These are phyloP conservation scores for Phytophthora litchii DNA, from an alignment of 352 stramenopile species.

Conservation along the genomic window DNA sequence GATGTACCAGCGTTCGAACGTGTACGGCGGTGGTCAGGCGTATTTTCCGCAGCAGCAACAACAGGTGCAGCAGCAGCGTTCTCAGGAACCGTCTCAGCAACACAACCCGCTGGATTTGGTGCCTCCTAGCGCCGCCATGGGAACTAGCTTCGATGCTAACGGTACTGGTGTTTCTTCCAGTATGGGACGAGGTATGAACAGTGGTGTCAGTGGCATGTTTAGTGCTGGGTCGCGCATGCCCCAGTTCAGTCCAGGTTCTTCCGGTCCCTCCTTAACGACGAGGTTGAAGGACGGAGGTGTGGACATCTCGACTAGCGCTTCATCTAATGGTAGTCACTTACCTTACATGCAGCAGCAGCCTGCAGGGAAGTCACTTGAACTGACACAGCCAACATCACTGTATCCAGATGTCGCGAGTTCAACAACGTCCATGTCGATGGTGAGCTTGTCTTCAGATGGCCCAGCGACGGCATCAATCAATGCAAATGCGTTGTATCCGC, in stretches of 20 bases:
- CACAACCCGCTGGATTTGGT: constrained; percentile 35
- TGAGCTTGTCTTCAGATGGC: constrained; percentile 36
- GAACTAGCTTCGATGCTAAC: constrained; percentile 33
- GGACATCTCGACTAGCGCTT: constrained; percentile 34
- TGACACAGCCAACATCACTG: constrained; percentile 31
- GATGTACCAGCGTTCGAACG: constrained; percentile 38
- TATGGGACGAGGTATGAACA: constrained; percentile 35
- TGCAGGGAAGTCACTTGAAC: constrained; percentile 29
- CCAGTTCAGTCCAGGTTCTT: constrained; percentile 31
- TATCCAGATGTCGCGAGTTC: constrained; percentile 41
- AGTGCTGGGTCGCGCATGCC: constrained; percentile 34
- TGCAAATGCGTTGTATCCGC: constrained; percentile 37
- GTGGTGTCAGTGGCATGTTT: constrained; percentile 34
- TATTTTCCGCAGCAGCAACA: constrained; percentile 46
- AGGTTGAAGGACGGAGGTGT: constrained; percentile 38
- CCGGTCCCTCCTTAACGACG: constrained; percentile 34
- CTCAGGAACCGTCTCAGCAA: constrained; percentile 29
- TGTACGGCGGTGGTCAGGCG: constrained; percentile 28
- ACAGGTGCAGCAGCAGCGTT: constrained; percentile 33
- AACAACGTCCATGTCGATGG: constrained; percentile 41
- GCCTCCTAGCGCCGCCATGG: constrained; percentile 28
- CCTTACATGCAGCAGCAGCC: constrained; percentile 39
- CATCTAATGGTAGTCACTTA: constrained; percentile 36
- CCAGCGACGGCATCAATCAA: constrained; percentile 28
- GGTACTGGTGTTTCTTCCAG: constrained; percentile 22